Conservation (phyloP, 805 yeast species). For the Candida morakotiae region DNA sequence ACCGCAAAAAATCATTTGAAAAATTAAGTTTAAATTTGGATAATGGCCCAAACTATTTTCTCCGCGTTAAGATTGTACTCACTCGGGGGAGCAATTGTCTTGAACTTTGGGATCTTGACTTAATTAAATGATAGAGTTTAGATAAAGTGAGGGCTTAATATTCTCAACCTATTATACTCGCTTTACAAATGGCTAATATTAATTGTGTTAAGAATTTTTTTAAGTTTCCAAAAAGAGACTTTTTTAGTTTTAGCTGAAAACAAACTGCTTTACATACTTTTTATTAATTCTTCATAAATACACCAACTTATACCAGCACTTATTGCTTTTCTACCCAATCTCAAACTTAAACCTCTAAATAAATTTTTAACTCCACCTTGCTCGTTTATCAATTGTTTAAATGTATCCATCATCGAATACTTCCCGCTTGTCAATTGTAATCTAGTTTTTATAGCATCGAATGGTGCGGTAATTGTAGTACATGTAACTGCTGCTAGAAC, state of each 20-base stretch:
- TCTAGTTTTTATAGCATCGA: slow-evolving; percentile 89
- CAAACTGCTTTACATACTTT: slow-evolving; percentile 13
- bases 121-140: too few species aligned
- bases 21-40: too few species aligned
- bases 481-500: slow-evolving; percentile 72
- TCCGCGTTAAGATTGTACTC: too few species aligned
- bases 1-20: too few species aligned
- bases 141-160: too few species aligned
- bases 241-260: slow-evolving; percentile 4
- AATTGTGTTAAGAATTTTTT: too few species aligned
- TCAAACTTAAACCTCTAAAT: slow-evolving; percentile 79
- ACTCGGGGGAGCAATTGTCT: too few species aligned
- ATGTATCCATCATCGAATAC: slow-evolving; percentile 35
- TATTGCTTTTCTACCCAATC: slow-evolving; percentile 80
- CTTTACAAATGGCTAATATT: too few species aligned
- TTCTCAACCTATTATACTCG: too few species aligned
- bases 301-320: slow-evolving; percentile 98
- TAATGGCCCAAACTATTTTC: too few species aligned
- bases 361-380: slow-evolving; percentile 52
- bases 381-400: slow-evolving; percentile 39
- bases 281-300: slow-evolving; percentile 84
- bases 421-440: slow-evolving; percentile 55
- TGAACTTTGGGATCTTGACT: too few species aligned
- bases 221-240: too few species aligned
- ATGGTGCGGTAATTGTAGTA: slow-evolving; percentile 88